phyloP scores from a whole-genome alignment of 1,139 yeast genomes.

The Yamadazyma oceani region DNA sequence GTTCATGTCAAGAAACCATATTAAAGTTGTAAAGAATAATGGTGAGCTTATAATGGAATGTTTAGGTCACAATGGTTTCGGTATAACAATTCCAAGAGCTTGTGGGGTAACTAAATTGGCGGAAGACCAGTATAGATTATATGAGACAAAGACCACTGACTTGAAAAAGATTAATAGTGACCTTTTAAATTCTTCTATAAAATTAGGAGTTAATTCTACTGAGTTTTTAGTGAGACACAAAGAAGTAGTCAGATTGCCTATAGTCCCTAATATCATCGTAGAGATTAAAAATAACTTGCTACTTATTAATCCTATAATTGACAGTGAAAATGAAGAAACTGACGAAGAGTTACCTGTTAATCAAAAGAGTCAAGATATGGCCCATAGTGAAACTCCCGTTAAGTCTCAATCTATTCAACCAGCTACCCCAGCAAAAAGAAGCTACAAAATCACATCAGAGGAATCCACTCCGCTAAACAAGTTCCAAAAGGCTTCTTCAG shows the following conservation, averaged over 20 bases:
- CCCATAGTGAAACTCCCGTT: slow-evolving; percentile 3
- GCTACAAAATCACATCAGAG: slow-evolving; percentile 20
- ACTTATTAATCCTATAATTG: slow-evolving; percentile 50
- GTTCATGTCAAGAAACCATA: slow-evolving; percentile 69
- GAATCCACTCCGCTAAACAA: slow-evolving; percentile 23
- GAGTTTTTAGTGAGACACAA: slow-evolving; percentile 56
- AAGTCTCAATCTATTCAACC: slow-evolving; percentile 8
- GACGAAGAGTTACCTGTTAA: slow-evolving; percentile 37
- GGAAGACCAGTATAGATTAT: slow-evolving; percentile 31
- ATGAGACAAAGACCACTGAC: slow-evolving; percentile 26
- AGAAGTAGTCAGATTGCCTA: slow-evolving; percentile 56
- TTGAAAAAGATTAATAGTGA: slow-evolving; percentile 5
- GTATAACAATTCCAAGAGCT: slow-evolving; percentile 56
- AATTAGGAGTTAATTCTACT: slow-evolving; percentile 46
- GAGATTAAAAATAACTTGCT: slow-evolving; percentile 64
- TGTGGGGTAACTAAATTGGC: slow-evolving; percentile 36
- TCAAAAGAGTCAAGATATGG: not conserved
- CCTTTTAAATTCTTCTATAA: slow-evolving; percentile 31
- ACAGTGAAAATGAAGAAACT: slow-evolving; percentile 39
- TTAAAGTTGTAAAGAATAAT: slow-evolving; percentile 24
- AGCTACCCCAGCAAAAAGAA: slow-evolving; percentile 21
- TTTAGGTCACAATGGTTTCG: slow-evolving; percentile 70
- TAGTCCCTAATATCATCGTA: slow-evolving; percentile 55
- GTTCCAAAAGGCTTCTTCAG: slow-evolving; percentile 5
- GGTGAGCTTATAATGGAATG: slow-evolving; percentile 48